Base-by-base conservation (phyloP, 768 basidiomycete genomes). In the Tricholoma flavovirens region DNA sequence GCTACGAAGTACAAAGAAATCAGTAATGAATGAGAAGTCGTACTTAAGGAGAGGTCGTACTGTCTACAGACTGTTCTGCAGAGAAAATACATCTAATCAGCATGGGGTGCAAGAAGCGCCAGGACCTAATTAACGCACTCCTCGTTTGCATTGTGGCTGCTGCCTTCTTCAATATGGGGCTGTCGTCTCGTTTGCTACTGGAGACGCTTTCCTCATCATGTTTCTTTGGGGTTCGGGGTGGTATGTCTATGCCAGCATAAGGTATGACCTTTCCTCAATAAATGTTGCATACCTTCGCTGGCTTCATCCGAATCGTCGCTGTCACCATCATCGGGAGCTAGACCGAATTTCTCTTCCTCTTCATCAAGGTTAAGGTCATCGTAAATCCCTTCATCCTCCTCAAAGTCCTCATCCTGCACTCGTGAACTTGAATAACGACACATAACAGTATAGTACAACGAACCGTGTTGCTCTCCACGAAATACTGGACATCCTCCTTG, bases 351-450 rank as follows among this genome's bases (percentile, higher is more conserved):
- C 75, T 93, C 93, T 67, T 98, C 96, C 69, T 97, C 93, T 66
- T 97, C 96, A 63, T 97, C 91, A 46, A 99, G 87, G 64, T 91
- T 91, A 59, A 99, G 90, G 14, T 98, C 97, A 63, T 98, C 97
- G 66, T 99, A 99, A 51, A 99, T 90, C 48, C 92, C 94, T 68
- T 94, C 90, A 66, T 98, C 93, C 69, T 96, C 95, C 56, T 98
- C 94, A 70, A 97, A 99, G 64, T 91, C 89, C 64, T 98, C 97
- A 53, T 96, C 93, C 97, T 98, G 69, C 50, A 59, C 35, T 49
- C 46, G n/a, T 29, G 46, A 49, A 49, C 46, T 49, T 49, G 46
- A 49, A 49, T 49, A 3, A 30, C 48, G 26, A 53, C 29, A 38
- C 55, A 52, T 49, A 40, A 52, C 26, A 48, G 56, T 17, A 53